A percentile compares a stretch with the other conserved stretches of the same genome.
Conservation (phyloP, 1,284 basidiomycete species). For the Phellinidium pouzarii region DNA sequence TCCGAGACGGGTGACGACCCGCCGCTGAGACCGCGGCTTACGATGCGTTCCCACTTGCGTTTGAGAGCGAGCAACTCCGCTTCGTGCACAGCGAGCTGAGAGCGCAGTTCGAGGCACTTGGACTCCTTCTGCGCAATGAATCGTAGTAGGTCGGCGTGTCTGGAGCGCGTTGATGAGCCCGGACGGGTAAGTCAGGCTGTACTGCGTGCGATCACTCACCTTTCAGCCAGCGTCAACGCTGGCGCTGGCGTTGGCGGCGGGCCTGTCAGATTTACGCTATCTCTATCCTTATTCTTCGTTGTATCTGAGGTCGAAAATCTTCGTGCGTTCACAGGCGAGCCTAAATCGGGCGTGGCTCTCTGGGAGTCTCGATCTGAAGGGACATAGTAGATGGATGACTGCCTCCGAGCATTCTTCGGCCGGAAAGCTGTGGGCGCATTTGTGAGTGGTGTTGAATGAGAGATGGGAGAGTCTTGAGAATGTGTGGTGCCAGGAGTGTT, state of each 20-base stretch:
- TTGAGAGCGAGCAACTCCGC: conserved; percentile 65
- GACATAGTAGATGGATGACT: conserved; percentile 61
- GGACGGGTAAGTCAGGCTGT: not conserved
- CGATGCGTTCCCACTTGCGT: conserved; percentile 74
- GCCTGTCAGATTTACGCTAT: not conserved
- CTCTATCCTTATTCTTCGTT: not conserved
- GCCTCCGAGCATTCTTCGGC: conserved; percentile 32
- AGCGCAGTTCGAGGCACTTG: conserved; percentile 69
- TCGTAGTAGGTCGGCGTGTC: conserved; percentile 68
- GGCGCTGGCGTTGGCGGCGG: conserved; percentile 20
- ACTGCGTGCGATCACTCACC: conserved; percentile 32
- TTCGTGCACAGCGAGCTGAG: conserved; percentile 63
- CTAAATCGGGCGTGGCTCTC: conserved; percentile 19
- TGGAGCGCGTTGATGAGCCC: conserved; percentile 25
- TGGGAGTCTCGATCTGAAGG: conserved; percentile 28
- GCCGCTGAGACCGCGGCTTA: conserved; percentile 51
- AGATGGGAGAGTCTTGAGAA: not conserved
- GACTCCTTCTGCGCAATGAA: conserved; percentile 81
- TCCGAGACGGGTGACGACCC: conserved; percentile 21
- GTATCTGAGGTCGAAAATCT: not conserved
- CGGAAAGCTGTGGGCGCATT: not conserved
- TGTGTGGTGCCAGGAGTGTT: not conserved
- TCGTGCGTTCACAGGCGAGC: conserved; percentile 19
- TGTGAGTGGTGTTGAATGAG: not conserved
- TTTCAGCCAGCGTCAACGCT: conserved; percentile 56